Evolutionary conservation across 768 basidiomycete genomes (phyloP), one percentile per base, ranked within the genome.

Genomic region (Russula ochroleuca): DNA sequence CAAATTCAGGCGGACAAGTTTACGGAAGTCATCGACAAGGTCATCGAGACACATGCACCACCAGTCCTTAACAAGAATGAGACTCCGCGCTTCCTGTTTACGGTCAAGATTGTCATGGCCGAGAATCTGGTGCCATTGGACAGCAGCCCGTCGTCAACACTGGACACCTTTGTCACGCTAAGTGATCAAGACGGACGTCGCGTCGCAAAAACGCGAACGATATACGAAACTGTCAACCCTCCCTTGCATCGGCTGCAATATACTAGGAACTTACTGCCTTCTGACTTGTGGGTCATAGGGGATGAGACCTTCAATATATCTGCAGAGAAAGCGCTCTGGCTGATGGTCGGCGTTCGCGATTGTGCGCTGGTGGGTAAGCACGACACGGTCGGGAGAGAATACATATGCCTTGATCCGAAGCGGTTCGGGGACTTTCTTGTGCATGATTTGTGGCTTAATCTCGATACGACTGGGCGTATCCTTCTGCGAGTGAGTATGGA

Each of bases 221-320:
- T 98, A 53, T 96, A 98, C 70, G 96, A 98, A 75, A 85, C 86
- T 2, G 74, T 90, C 43, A 85, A 83, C 70, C 96, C 96, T n/a
- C 35, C 14, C 8, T 6, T 19, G 8, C 11, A 21, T 38, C 15
- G 3, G 14, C 55, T n/a, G 23, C 25, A n/a, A 47, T 40, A 49
- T 45, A 49, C 67, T 37, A 47, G 14, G 49, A 43, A 62, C n/a
- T n/a, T n/a, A n/a, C n/a, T n/a, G n/a, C n/a, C n/a, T n/a, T n/a
- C 70, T 35, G 47, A 8, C 23, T 25, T 15, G 43, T 19, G 47
- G 13, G 28, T 66, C 28, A 15, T 67, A 95, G 92, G 97, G 97
- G 94, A 98, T 65, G 95, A 99, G 74, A 93, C n/a, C 93, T 94
- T 97, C 69, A 97, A 99, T 72, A 80, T 98, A 13, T 92, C 94